Evolutionary conservation across 805 yeast genomes (phyloP).

Genomic region (Wickerhamiella sergipiensis): DNA sequence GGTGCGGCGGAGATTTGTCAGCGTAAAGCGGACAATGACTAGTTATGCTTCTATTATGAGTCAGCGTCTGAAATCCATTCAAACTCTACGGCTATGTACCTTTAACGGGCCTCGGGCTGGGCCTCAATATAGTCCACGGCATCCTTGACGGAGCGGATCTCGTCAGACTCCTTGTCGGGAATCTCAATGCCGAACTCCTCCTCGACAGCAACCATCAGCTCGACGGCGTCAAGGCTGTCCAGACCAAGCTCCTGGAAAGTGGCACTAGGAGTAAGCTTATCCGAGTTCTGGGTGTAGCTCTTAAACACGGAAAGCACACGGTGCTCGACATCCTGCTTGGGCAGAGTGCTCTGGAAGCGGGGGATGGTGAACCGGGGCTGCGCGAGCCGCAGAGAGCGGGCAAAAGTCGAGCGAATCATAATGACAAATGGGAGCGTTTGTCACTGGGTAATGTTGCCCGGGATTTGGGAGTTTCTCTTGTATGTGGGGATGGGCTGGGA

Average conservation of each 20-base stretch:
- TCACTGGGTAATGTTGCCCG: background rate
- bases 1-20: no score
- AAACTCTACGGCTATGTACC: background rate
- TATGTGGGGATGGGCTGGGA: no score
- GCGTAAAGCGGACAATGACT: no score
- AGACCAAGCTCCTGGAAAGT: conserved; percentile 55
- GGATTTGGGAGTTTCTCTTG: no score
- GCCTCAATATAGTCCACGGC: conserved; percentile 76
- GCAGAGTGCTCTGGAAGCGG: conserved; percentile 28
- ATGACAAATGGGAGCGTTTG: conserved; percentile 1
- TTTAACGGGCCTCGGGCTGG: conserved; percentile 30
- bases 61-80: no score
- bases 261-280: conserved; percentile 27
- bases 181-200: conserved; percentile 53
- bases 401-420: conserved; percentile 7
- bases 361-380: conserved; percentile 10
- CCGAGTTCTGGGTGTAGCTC: conserved; percentile 17
- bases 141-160: conserved; percentile 84
- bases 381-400: conserved; percentile 11
- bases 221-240: conserved; percentile 90
- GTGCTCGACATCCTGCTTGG: conserved; percentile 65
- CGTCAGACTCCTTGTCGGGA: conserved; percentile 66
- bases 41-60: no score
- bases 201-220: conserved; percentile 90
- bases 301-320: conserved; percentile 71